Base-by-base conservation (phyloP, 129 eudicot species). In the Flaveria robusta region DNA sequence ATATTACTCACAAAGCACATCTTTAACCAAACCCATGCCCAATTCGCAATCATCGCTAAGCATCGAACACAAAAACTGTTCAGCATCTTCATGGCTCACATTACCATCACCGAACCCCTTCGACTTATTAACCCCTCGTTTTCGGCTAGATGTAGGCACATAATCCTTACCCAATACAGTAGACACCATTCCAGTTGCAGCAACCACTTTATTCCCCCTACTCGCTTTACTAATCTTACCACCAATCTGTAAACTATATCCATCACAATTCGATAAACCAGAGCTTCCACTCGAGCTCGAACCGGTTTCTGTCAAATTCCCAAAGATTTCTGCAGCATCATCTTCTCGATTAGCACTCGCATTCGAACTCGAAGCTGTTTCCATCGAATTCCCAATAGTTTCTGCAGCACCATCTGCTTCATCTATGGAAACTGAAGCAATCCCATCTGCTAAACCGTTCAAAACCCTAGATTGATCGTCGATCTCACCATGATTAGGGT, bases 41-140 rank as follows among this genome's bases (percentile, higher is more conserved):
- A 95, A 60, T 34, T 95, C 97, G 65, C 85, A 87, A 11, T 88
- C 96, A 26, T 86, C 89, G 23, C 97, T 89, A 64, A 95, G 92
- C 99, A 91, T 87, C 9, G 96, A 90, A 59, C 86, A 88, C 88
- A 93, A 80, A 68, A 93, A 91, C 85, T 89, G 96, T 59, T 89
- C 97, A 3, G 86, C 81, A 15, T 91, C 97, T 66, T 82, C 96
- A 50, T 74, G 77, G 59, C 81, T 78, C 71, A 78, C 75, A 71
- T 13, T 75, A 12, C 23, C 83, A 49, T 83, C 85, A 46, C 7
- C 70, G 4, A 29, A 39, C 1, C 83, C 86, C 58, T 86, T 85
- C 50, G 43, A 42, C 49, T 80, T 89, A 7, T 1, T 5, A 24
- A 66, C 46, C 45, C 77, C 83, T 74, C 81, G 84, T 83, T 77